Percentiles rank a stretch among this genome's conserved stretches.
phyloP scores from a whole-genome alignment of 2,329 filamentous ascomycete species.

The Sporothrix brunneoviolacea region DNA sequence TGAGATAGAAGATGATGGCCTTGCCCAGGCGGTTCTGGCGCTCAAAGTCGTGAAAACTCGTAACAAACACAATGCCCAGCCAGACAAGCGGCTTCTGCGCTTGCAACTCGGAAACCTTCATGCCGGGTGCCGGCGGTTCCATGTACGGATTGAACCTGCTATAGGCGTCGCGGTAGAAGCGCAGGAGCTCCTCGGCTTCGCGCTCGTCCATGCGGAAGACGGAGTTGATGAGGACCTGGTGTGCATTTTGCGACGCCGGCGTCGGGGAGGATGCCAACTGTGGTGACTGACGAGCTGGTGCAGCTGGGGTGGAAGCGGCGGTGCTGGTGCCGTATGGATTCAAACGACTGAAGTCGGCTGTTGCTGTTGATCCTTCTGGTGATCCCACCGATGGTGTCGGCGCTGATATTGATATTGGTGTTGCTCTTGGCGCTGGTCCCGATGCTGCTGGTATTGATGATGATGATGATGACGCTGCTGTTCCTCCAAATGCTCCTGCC shows the following conservation, averaged over 20 bases:
- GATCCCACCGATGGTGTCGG: no score
- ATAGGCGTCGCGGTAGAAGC: constrained; percentile 17
- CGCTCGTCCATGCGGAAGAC: constrained; percentile 13
- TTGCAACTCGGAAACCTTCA: constrained; percentile 15
- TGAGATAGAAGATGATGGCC: constrained; percentile 15
- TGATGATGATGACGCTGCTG: neutral
- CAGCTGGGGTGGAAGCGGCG: neutral
- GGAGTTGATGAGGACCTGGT: constrained; percentile 6
- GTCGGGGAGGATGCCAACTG: neutral
- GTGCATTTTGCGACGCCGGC: neutral
- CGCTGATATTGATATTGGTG: no score
- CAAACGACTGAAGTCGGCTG: no score
- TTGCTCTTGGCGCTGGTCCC: no score
- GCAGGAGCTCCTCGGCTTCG: constrained; percentile 18
- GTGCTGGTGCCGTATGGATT: no score
- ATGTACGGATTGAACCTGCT: constrained; percentile 17
- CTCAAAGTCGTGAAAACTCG: constrained; percentile 19
- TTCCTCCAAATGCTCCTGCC: neutral
- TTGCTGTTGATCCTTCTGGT: no score
- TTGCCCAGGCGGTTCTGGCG: constrained; percentile 16
- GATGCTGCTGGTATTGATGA: neutral
- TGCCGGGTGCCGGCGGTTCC: neutral
- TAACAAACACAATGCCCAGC: constrained; percentile 20
- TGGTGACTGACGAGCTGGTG: neutral
- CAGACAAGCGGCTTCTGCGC: constrained; percentile 19